phyloP scores from a whole-genome alignment of 345 rosid species.

The Gossypium anomalum region DNA sequence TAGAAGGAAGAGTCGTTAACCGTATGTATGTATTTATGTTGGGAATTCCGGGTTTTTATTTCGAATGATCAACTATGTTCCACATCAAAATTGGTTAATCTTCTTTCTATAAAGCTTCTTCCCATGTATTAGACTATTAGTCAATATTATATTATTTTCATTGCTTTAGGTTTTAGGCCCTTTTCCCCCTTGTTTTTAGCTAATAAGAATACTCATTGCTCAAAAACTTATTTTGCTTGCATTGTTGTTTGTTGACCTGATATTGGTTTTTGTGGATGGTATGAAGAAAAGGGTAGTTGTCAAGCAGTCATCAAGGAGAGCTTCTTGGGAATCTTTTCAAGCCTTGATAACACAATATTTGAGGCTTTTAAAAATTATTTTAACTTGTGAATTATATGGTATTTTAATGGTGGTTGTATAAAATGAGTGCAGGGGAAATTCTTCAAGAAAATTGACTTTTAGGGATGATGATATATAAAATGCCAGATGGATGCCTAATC shows the following conservation, averaged over 20 bases:
- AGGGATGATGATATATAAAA: constrained; percentile 2
- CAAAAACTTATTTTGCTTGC: not conserved
- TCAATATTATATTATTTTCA: not conserved
- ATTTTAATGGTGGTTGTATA: not conserved
- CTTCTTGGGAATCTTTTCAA: constrained; percentile 1
- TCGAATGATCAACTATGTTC: not conserved
- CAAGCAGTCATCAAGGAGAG: not conserved
- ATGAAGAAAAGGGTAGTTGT: not conserved
- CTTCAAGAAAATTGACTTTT: constrained; percentile 19
- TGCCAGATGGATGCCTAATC: constrained; percentile 32
- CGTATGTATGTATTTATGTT: not conserved
- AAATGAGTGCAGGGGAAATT: not conserved
- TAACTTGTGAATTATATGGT: not conserved
- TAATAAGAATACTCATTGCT: not conserved
- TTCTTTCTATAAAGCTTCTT: not conserved
- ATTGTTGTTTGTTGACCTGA: not conserved
- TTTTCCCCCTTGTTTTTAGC: not conserved
- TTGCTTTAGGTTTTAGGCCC: not conserved
- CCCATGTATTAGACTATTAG: not conserved
- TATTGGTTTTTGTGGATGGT: not conserved
- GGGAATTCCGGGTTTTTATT: constrained; percentile 8
- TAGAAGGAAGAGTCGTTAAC: not conserved
- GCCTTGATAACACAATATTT: not conserved
- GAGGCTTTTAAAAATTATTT: not conserved
- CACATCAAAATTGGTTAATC: not conserved